A percentile compares a stretch with the other conserved stretches of the same genome.
These are phyloP conservation scores for Crithidia sp. DNA, from an alignment of 208 protist genomes.

Conservation along the genomic window DNA sequence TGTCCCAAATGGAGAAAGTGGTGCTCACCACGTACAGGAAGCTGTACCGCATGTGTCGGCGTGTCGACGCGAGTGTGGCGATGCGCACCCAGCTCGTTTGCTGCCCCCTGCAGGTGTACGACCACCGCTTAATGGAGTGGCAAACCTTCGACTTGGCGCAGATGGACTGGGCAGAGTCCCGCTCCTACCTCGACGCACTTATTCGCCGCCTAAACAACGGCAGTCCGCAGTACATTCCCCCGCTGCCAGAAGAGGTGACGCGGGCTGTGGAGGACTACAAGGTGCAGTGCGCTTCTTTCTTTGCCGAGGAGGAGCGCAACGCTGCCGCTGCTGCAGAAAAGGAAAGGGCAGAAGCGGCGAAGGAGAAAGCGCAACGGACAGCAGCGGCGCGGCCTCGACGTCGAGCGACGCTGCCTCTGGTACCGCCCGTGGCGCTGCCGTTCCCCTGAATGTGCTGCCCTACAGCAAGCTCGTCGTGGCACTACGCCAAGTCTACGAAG, in stretches of 20 bases:
- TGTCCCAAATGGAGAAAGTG: constrained; percentile 56
- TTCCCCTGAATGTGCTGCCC: constrained; percentile 43
- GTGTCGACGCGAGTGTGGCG: constrained; percentile 56
- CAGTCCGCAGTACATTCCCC: constrained; percentile 68
- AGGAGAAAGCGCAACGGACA: not conserved
- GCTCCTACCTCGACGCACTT: constrained; percentile 72
- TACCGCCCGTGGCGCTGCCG: constrained; percentile 9
- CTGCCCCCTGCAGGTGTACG: constrained; percentile 62
- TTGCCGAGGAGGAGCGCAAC: constrained; percentile 3
- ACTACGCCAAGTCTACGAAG: constrained; percentile 62
- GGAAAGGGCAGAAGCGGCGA: not conserved
- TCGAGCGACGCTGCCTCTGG: constrained; percentile 5
- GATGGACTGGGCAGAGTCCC: constrained; percentile 61
- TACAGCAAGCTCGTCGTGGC: constrained; percentile 40
- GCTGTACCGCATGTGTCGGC: constrained; percentile 61
- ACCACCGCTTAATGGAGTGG: constrained; percentile 65
- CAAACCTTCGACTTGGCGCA: constrained; percentile 49
- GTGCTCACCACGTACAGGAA: constrained; percentile 77
- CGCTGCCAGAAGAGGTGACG: constrained; percentile 27
- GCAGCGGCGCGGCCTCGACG: not conserved
- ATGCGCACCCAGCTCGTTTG: constrained; percentile 71
- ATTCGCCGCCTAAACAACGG: constrained; percentile 77
- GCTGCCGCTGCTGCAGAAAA: not conserved
- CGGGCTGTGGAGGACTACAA: constrained; percentile 24
- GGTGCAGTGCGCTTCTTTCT: constrained; percentile 14